Base-by-base conservation (phyloP, 805 yeast species). In the Spathaspora boniae region DNA sequence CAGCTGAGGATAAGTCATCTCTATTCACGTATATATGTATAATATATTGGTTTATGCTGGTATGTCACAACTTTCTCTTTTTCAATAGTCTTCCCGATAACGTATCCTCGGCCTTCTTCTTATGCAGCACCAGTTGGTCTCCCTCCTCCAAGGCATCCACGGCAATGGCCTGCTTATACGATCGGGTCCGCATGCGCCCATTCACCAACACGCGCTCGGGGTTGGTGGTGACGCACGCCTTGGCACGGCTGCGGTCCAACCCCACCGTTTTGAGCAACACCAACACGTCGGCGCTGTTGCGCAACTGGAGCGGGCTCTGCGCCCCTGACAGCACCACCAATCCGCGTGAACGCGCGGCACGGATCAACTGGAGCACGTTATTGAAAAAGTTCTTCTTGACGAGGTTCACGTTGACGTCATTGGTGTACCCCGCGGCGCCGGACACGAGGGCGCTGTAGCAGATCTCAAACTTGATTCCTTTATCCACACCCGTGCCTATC, bases 341-440 rank as follows among this genome's bases (percentile, higher is more conserved):
- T 0, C 97, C 97, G 28, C 87, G 72, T 12, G 78, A 73, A 45
- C 98, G 69, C 0, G 95, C 74, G 9, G 95, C 86, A 43, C 98
- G 63, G 8, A 87, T 71, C 11, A 93, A 71, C 48, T 85, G 80
- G 37, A 84, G 70, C 2, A 80, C 75, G 53, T 87, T 89, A 22
- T 80, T 70, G 26, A 89, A 78, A 42, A 84, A 78, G 36, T 76
- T 76, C 26, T 80, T 70, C 43, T 91, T 69, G 14, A 69, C 54
- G 22, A 67, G 60, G 14, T 68, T 54, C 27, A 43, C 29, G 29
- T 53, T 49, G 4, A 25, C 34, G 5, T 48, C 19, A 47, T 41
- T 32, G 31, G 45, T 43, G 43, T 52, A 54, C 23, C 61, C 62
- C 5, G 58, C 58, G 6, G 58, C 44, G 8, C 60, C 72, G 4